These are phyloP conservation scores for Lactarius akahatsu DNA, from an alignment of 768 basidiomycete genomes.

Conservation along the genomic window DNA sequence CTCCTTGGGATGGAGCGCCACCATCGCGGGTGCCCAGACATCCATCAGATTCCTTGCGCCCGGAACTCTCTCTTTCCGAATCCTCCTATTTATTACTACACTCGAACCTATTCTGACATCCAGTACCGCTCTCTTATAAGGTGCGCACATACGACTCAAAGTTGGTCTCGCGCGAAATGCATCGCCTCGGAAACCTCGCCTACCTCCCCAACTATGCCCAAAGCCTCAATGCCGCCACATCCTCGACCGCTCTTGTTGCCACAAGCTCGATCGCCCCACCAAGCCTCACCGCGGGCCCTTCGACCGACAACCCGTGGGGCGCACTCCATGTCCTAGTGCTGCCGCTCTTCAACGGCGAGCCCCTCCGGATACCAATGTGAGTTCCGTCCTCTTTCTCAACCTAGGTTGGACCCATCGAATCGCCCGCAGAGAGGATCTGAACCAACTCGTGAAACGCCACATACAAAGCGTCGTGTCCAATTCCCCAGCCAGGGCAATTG, in stretches of 20 bases:
- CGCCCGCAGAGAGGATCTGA: slow-evolving; percentile 74
- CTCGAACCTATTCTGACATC: slow-evolving; percentile 1
- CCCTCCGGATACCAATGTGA: slow-evolving; percentile 79
- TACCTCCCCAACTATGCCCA: slow-evolving; percentile 54
- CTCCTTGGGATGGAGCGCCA: background rate
- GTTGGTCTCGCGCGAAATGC: slow-evolving; percentile 82
- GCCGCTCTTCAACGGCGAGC: slow-evolving; percentile 90
- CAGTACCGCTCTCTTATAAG: slow-evolving; percentile 34
- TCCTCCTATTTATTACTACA: background rate
- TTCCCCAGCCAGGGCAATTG: slow-evolving; percentile 70
- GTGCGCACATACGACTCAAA: slow-evolving; percentile 78
- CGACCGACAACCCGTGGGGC: slow-evolving; percentile 74
- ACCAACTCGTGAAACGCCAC: slow-evolving; percentile 75
- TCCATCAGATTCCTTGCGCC: background rate
- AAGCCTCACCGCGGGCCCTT: slow-evolving; percentile 34
- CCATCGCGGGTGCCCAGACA: background rate
- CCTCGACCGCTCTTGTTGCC: slow-evolving; percentile 45
- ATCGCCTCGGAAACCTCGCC: slow-evolving; percentile 66
- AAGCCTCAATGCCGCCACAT: slow-evolving; percentile 48
- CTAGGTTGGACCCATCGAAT: background rate
- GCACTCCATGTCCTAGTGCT: slow-evolving; percentile 83
- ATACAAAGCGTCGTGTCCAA: slow-evolving; percentile 71
- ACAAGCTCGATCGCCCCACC: slow-evolving; percentile 28
- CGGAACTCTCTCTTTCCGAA: background rate
- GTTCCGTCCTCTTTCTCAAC: slow-evolving; percentile 30